Percentiles rank a stretch among this genome's conserved stretches.
Evolutionary conservation across 306 rosid genomes (phyloP).

Genomic region (Quercus wislizeni): DNA sequence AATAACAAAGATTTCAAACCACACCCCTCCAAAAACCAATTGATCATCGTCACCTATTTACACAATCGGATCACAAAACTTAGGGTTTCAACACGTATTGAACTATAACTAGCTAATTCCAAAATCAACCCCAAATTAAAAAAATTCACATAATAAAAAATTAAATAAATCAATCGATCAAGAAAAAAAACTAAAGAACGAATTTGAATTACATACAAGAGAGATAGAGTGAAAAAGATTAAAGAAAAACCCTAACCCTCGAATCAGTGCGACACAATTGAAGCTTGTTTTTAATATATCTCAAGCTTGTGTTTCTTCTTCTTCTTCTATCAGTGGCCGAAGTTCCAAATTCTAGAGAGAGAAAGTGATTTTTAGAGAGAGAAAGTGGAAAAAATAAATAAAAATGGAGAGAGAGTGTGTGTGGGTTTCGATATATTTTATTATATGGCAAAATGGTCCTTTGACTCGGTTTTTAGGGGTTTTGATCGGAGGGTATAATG

Average conservation of each 20-base stretch:
- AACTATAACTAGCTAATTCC: slow-evolving; percentile 12
- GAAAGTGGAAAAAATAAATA: background rate
- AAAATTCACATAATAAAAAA: slow-evolving; percentile 1
- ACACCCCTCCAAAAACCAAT: background rate
- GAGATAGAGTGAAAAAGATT: background rate
- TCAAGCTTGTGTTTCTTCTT: slow-evolving; percentile 28
- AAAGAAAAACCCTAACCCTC: slow-evolving; percentile 42
- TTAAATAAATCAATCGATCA: background rate
- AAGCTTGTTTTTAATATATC: slow-evolving; percentile 11
- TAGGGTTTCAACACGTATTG: slow-evolving; percentile 11
- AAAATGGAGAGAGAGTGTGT: slow-evolving; percentile 3
- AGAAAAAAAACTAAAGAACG: slow-evolving; percentile 18
- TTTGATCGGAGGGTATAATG: slow-evolving; percentile 39
- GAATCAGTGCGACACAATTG: slow-evolving; percentile 48
- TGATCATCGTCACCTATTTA: slow-evolving; percentile 38
- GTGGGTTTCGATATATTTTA: slow-evolving; percentile 66
- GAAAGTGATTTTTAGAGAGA: slow-evolving; percentile 16
- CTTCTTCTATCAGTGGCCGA: slow-evolving; percentile 4
- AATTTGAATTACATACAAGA: background rate
- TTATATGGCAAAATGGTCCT: slow-evolving; percentile 47
- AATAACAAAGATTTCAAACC: background rate
- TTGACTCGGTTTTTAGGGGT: slow-evolving; percentile 62
- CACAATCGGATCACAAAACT: slow-evolving; percentile 38
- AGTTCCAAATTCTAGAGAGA: slow-evolving; percentile 53
- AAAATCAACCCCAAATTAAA: background rate